These are phyloP conservation scores for Limnomonas spitsbergensis DNA, from an alignment of 139 green algal genomes.

Conservation along the genomic window DNA sequence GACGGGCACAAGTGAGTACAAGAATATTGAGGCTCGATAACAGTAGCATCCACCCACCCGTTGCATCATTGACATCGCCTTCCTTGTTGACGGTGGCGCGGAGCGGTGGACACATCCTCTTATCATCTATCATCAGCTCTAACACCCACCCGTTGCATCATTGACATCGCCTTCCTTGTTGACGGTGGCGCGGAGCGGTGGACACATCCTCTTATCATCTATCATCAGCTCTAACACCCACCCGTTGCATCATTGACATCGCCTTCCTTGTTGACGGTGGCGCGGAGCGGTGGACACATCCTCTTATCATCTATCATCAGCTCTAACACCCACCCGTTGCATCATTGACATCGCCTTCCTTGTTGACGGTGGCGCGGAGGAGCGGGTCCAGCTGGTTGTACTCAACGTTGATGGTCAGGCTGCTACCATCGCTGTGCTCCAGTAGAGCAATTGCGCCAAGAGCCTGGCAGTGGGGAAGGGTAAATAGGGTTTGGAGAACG, in stretches of 20 bases:
- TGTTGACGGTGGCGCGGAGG: conserved; percentile 71
- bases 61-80: conserved; percentile 86
- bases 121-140: no score
- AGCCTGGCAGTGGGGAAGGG: conserved; percentile 64
- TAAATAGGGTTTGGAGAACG: conserved; percentile 67
- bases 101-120: conserved; percentile 93
- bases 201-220: no score
- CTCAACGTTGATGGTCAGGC: conserved; percentile 96
- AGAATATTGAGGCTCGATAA: no score
- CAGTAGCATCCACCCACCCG: no score
- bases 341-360: conserved; percentile 86
- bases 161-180: no score
- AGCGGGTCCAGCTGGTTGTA: conserved; percentile 99
- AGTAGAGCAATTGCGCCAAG: conserved; percentile 86
- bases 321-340: conserved; percentile 37
- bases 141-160: no score
- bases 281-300: conserved; percentile 89
- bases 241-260: conserved; percentile 82
- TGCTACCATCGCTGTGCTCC: conserved; percentile 47
- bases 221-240: no score
- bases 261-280: conserved; percentile 65
- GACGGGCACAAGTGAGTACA: no score
- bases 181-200: no score
- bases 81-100: conserved; percentile 63
- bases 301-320: no score